A percentile compares a stretch with the other conserved stretches of the same genome.
These are phyloP conservation scores for Aspergillus caelatus DNA, from an alignment of 2,329 filamentous ascomycete species.

Conservation along the genomic window DNA sequence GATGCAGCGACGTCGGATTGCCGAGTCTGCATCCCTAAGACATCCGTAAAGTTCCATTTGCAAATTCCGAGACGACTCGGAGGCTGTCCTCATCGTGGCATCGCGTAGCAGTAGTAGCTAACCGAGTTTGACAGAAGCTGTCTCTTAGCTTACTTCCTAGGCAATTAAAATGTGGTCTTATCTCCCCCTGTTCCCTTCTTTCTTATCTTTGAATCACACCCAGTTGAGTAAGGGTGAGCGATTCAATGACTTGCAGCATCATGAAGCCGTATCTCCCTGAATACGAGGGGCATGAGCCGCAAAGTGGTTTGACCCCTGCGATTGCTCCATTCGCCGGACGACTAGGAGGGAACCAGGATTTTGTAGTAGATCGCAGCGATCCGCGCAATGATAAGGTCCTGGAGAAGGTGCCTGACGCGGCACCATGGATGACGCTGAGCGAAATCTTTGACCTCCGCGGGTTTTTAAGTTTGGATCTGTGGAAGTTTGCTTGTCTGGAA, in stretches of 20 bases:
- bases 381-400: constrained; percentile 31
- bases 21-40: background rate
- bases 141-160: background rate
- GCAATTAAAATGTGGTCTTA: background rate
- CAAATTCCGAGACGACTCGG: background rate
- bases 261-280: constrained; percentile 17
- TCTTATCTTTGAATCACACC: background rate
- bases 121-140: background rate
- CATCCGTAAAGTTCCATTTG: background rate
- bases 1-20: background rate
- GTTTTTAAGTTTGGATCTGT: constrained; percentile 38
- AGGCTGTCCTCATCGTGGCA: background rate
- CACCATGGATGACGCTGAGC: constrained; percentile 41
- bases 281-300: constrained; percentile 13
- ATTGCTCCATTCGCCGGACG: constrained; percentile 37
- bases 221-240: background rate
- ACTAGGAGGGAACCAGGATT: constrained; percentile 41
- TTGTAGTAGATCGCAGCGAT: constrained; percentile 34
- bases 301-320: constrained; percentile 13
- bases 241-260: background rate
- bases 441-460: constrained; percentile 40
- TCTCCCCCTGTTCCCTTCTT: background rate
- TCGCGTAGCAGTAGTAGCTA: background rate
- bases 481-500: constrained; percentile 48
- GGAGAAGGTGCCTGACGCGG: constrained; percentile 44